Evolutionary conservation across 495 filamentous ascomycete genomes (phyloP).

Genomic region (Hypoxylon lenormandii): DNA sequence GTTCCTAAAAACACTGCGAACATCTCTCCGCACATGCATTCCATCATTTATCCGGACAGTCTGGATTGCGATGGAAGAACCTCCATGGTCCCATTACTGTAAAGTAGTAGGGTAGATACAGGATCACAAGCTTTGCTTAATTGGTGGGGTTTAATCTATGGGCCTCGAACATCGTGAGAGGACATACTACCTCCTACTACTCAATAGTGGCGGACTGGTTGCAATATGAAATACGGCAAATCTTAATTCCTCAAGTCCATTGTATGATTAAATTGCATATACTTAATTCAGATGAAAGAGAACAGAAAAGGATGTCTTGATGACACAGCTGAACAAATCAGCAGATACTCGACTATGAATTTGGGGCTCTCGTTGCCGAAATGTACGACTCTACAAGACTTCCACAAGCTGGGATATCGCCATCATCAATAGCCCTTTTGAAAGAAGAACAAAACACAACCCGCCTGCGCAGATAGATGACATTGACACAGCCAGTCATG

Average conservation of each 20-base stretch:
- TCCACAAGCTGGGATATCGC: conserved; percentile 13
- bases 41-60: conserved; percentile 2
- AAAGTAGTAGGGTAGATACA: background rate
- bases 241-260: background rate
- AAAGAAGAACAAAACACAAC: conserved; percentile 1
- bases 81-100: background rate
- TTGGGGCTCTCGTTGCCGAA: conserved; percentile 27
- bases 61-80: background rate
- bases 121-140: background rate
- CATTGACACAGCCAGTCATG: conserved; percentile 22
- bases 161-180: too few species aligned
- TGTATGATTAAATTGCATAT: background rate
- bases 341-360: conserved; percentile 12
- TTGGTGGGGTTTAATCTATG: background rate
- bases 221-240: background rate
- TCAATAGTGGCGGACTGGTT: background rate
- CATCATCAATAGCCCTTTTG: conserved; percentile 17
- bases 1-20: background rate
- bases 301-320: background rate
- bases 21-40: background rate
- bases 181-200: background rate
- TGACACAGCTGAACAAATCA: conserved; percentile 10
- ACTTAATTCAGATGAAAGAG: background rate
- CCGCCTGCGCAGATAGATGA: conserved; percentile 32
- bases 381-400: conserved; percentile 25